A percentile compares a stretch with the other conserved stretches of the same genome.
Conservation (phyloP, 805 yeast species). For the Barnettozyma populi region DNA sequence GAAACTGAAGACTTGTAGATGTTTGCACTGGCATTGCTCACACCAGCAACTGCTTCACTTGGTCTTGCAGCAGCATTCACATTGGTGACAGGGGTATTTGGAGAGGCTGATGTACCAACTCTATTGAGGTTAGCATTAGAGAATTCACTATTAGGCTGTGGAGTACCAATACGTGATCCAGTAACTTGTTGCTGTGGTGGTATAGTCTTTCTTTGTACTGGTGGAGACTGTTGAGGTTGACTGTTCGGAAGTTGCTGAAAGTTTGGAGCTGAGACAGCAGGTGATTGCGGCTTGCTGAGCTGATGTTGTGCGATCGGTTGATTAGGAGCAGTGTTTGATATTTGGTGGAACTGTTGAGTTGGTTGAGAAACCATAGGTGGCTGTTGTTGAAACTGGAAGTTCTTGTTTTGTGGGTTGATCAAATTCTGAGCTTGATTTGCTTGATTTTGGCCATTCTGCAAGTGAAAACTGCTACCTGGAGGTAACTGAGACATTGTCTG, state of each 20-base stretch:
- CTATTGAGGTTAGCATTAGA: slow-evolving; percentile 12
- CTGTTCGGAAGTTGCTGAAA: not conserved
- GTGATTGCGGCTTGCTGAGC: slow-evolving; percentile 10
- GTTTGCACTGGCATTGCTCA: slow-evolving; percentile 23
- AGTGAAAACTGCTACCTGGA: slow-evolving; percentile 2
- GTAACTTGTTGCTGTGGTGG: slow-evolving; percentile 13
- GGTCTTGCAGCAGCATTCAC: slow-evolving; percentile 47
- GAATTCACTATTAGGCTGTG: slow-evolving; percentile 13
- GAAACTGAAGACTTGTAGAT: slow-evolving; percentile 44
- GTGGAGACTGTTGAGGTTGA: slow-evolving; percentile 16
- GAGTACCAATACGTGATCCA: slow-evolving; percentile 19
- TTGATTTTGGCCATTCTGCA: slow-evolving; percentile 9
- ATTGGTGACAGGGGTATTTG: slow-evolving; percentile 37
- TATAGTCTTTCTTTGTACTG: slow-evolving; percentile 10
- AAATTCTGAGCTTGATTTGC: slow-evolving; percentile 3
- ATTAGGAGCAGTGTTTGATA: not conserved
- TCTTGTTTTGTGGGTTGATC: slow-evolving; percentile 3
- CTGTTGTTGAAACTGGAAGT: slow-evolving; percentile 8
- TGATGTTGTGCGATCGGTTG: not conserved
- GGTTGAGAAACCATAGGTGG: not conserved
- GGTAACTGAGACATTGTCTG: slow-evolving; percentile 1
- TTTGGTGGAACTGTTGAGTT: not conserved
- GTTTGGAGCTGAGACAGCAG: not conserved
- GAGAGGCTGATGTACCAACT: slow-evolving; percentile 22
- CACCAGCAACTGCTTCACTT: slow-evolving; percentile 24